Evolutionary conservation across 306 rosid species (phyloP).

Genomic region (Castanospermum australe): DNA sequence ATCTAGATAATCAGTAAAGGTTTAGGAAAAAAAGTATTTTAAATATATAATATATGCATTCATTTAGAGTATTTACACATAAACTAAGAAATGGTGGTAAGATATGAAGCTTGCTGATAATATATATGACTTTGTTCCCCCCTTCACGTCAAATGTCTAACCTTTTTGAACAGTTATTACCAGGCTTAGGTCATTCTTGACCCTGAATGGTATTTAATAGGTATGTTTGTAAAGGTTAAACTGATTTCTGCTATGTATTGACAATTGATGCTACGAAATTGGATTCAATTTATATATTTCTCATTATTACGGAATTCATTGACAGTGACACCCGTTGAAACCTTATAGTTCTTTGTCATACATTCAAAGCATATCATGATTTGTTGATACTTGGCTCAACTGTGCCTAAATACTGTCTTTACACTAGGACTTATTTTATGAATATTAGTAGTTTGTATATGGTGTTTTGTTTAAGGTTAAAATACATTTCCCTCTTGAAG

Average conservation of each 20-base stretch:
- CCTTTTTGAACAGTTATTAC: neutral
- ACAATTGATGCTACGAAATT: neutral
- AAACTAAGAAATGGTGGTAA: neutral
- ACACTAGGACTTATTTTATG: neutral
- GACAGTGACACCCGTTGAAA: neutral
- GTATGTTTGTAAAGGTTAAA: neutral
- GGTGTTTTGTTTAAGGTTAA: neutral
- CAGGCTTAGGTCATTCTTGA: neutral
- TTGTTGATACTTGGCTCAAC: neutral
- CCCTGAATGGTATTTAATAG: neutral
- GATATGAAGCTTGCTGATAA: neutral
- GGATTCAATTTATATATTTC: neutral
- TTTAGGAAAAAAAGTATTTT: neutral
- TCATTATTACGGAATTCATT: neutral
- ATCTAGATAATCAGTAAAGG: neutral
- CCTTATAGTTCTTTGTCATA: neutral
- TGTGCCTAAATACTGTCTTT: neutral
- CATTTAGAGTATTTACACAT: neutral
- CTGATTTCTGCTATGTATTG: neutral
- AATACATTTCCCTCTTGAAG: no score
- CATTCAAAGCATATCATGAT: neutral
- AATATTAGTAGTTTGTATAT: neutral
- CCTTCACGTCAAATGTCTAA: neutral
- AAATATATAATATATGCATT: neutral
- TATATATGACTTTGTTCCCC: neutral